A percentile compares a stretch with the other conserved stretches of the same genome.
These are phyloP conservation scores for Hypoxylon sp. DNA, from an alignment of 2,329 filamentous ascomycete genomes.

Conservation along the genomic window DNA sequence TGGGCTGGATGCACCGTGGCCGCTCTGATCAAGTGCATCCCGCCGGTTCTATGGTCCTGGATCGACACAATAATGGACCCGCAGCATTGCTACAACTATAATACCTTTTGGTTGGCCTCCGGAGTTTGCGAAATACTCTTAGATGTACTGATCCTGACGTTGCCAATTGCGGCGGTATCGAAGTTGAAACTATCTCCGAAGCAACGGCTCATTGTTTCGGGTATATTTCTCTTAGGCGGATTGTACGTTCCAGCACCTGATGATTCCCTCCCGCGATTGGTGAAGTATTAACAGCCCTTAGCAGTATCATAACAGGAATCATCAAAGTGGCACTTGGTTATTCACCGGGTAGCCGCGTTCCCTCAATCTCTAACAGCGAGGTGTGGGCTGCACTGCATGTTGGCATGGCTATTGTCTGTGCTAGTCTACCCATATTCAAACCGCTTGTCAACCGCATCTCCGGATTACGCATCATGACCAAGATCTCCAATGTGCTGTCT, in stretches of 20 bases:
- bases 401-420: slow-evolving; percentile 40
- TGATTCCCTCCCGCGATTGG: too few species aligned
- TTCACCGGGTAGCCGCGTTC: slow-evolving; percentile 9
- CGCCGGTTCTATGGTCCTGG: slow-evolving; percentile 40
- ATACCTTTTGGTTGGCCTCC: slow-evolving; percentile 42
- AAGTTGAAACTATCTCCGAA: slow-evolving; percentile 27
- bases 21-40: slow-evolving; percentile 46
- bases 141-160: slow-evolving; percentile 38
- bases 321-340: slow-evolving; percentile 32
- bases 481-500: neutral
- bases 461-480: neutral
- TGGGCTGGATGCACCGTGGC: slow-evolving; percentile 49
- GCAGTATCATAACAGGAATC: slow-evolving; percentile 35
- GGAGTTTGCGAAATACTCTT: slow-evolving; percentile 40
- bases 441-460: slow-evolving; percentile 28
- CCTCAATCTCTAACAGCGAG: slow-evolving; percentile 32
- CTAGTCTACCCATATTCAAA: slow-evolving; percentile 39
- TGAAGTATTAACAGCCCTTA: neutral
- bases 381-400: slow-evolving; percentile 40
- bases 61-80: slow-evolving; percentile 34
- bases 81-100: slow-evolving; percentile 45
- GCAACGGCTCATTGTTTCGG: slow-evolving; percentile 30
- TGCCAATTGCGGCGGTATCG: slow-evolving; percentile 38
- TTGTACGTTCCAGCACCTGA: slow-evolving; percentile 29
- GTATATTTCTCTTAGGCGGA: slow-evolving; percentile 40